Conservation (phyloP, 2,329 filamentous ascomycete genomes). For the Aspergillus chevalieri region DNA sequence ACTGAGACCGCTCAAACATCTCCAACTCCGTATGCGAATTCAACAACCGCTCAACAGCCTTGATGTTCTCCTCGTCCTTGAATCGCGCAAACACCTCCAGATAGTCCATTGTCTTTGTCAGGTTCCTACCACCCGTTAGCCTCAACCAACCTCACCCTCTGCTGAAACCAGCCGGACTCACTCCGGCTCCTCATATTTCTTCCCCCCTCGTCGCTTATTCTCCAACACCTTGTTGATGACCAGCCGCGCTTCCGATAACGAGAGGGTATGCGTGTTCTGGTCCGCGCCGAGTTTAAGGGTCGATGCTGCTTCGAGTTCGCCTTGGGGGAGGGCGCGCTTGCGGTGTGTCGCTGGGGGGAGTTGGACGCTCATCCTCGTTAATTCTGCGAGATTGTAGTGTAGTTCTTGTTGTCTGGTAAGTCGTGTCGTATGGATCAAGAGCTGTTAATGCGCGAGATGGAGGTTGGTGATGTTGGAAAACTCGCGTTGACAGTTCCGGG, state of each 20-base stretch:
- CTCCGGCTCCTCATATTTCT: conserved; percentile 80
- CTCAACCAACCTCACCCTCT: background rate
- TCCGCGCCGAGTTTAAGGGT: conserved; percentile 89
- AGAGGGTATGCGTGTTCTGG: conserved; percentile 82
- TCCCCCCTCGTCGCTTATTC: conserved; percentile 70
- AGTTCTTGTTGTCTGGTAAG: background rate
- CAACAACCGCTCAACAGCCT: conserved; percentile 84
- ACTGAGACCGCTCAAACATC: conserved; percentile 87
- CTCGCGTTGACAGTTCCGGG: conserved; percentile 14
- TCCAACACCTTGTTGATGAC: conserved; percentile 85
- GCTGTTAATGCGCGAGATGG: background rate
- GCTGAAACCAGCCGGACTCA: conserved; percentile 41
- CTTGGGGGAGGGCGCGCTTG: conserved; percentile 37
- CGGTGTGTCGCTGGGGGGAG: conserved; percentile 34
- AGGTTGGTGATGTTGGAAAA: conserved; percentile 12
- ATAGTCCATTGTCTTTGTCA: conserved; percentile 85
- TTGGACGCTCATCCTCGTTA: conserved; percentile 26
- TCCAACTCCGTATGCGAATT: conserved; percentile 70
- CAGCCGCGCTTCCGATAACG: conserved; percentile 82
- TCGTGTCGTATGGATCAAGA: background rate
- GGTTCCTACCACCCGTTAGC: conserved; percentile 44
- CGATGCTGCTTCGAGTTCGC: conserved; percentile 78
- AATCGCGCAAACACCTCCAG: conserved; percentile 92
- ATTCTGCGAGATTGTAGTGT: no score
- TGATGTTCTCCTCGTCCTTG: conserved; percentile 89